Conservation (phyloP, 2,329 filamentous ascomycete species). For the Fusarium chuoi region DNA sequence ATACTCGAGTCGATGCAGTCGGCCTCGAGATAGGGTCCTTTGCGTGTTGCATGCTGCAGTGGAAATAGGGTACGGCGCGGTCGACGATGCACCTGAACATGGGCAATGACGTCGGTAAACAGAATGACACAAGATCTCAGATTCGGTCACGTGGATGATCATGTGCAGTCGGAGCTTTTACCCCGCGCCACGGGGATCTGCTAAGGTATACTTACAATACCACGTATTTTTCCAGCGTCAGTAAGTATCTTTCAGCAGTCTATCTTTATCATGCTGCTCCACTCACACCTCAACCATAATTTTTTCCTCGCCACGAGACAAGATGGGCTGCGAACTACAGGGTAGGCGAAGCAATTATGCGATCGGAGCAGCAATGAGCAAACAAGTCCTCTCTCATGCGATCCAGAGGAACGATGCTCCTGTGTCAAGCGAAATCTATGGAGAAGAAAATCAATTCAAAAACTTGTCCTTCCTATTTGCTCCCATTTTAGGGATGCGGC, state of each 20-base stretch:
- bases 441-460: too few relatives aligned
- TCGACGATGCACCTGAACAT: background rate
- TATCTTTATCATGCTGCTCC: rapidly evolving
- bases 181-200: rapidly evolving
- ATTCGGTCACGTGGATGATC: rapidly evolving
- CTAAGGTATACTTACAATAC: background rate
- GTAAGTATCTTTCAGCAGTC: background rate
- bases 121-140: background rate
- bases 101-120: background rate
- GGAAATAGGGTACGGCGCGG: background rate
- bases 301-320: background rate
- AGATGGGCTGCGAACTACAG: background rate
- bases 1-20: rapidly evolving
- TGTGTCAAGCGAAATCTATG: rapidly evolving
- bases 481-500: background rate
- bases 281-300: too few relatives aligned
- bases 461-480: too few relatives aligned
- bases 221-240: rapidly evolving
- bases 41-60: background rate
- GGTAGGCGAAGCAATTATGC: background rate
- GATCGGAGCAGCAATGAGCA: background rate
- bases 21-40: background rate
- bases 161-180: background rate
- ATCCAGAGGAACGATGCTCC: background rate
- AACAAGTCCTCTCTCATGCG: background rate